These are phyloP conservation scores for Phytophthora syringae DNA, from an alignment of 352 stramenopile species.

Conservation along the genomic window DNA sequence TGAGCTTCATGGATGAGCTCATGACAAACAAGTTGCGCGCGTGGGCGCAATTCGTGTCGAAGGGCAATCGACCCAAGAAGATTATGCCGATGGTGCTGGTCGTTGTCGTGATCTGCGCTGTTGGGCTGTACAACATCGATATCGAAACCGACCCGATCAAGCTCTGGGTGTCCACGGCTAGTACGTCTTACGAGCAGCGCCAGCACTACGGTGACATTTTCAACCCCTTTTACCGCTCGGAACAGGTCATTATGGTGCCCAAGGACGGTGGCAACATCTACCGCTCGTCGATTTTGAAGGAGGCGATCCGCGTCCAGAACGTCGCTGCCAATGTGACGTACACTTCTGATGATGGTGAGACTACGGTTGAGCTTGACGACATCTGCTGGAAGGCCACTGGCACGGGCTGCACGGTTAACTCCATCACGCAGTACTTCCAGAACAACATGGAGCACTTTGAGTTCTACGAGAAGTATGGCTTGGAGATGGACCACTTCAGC, in stretches of 20 bases:
- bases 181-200: conserved; percentile 57
- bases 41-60: conserved; percentile 55
- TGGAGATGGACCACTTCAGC: conserved; percentile 61
- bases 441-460: conserved; percentile 69
- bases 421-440: conserved; percentile 74
- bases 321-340: conserved; percentile 48
- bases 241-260: conserved; percentile 68
- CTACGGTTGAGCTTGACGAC: conserved; percentile 47
- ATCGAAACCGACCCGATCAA: conserved; percentile 72
- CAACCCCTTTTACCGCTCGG: conserved; percentile 76
- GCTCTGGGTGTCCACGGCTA: conserved; percentile 67
- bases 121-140: conserved; percentile 51
- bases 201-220: conserved; percentile 71
- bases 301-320: conserved; percentile 58
- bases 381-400: conserved; percentile 78
- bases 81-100: conserved; percentile 46
- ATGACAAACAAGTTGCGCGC: conserved; percentile 45
- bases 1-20: conserved; percentile 57
- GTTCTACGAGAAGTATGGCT: conserved; percentile 57
- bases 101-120: conserved; percentile 43
- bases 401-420: conserved; percentile 61
- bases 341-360: conserved; percentile 33
- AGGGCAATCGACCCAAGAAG: conserved; percentile 44
- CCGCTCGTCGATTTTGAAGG: conserved; percentile 55
- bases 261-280: conserved; percentile 69